These are phyloP conservation scores for Plectosphaerella sp. DNA, from an alignment of 2,329 filamentous ascomycete species.

Conservation along the genomic window DNA sequence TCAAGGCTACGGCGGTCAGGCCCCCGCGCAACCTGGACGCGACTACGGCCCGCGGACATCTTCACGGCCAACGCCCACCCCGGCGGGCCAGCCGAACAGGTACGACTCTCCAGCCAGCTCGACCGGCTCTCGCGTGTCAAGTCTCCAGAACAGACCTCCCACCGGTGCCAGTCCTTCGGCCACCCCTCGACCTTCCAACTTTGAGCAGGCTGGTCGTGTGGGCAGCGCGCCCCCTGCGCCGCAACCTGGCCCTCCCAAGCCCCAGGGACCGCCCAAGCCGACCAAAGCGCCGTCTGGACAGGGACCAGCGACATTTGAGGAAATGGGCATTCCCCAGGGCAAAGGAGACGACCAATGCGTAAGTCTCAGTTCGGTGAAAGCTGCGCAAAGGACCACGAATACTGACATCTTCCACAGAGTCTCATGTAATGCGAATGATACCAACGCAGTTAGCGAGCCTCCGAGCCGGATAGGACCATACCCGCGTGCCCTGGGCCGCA, in stretches of 20 bases:
- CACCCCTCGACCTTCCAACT: constrained; percentile 7
- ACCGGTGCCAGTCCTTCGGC: constrained; percentile 5
- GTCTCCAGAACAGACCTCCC: constrained; percentile 1
- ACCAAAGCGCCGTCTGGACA: constrained; percentile 51
- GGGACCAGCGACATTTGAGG: constrained; percentile 93
- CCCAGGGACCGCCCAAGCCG: constrained; percentile 26
- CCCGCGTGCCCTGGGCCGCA: no score
- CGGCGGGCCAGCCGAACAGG: neutral
- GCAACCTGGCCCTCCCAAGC: constrained; percentile 16
- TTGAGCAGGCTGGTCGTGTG: constrained; percentile 19
- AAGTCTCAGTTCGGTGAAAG: constrained; percentile 31
- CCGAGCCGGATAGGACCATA: no score
- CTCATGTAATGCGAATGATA: neutral
- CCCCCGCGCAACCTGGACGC: constrained; percentile 19
- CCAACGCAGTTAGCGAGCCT: neutral
- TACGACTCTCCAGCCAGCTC: neutral
- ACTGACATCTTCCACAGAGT: neutral
- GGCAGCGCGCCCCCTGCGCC: constrained; percentile 31
- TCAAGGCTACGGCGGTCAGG: constrained; percentile 6
- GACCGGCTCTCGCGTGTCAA: neutral
- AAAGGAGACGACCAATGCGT: constrained; percentile 91
- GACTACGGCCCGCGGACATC: constrained; percentile 34
- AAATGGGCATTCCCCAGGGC: constrained; percentile 88
- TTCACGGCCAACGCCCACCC: constrained; percentile 21
- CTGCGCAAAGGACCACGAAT: neutral